Conservation (phyloP, 805 yeast genomes). For the baker's yeast (Saccharomyces cerevisiae) region DNA sequence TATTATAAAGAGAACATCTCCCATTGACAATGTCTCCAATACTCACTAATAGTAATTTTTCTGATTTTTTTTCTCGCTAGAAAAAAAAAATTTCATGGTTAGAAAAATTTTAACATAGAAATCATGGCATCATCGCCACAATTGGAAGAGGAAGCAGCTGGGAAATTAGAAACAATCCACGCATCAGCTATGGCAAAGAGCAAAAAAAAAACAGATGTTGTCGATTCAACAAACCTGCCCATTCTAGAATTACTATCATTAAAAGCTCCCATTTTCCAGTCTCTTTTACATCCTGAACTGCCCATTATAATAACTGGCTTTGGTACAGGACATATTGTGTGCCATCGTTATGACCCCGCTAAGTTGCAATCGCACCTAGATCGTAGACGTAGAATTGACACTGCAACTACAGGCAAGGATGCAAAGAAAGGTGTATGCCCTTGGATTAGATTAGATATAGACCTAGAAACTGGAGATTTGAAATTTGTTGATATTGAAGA, state of each 20-base stretch:
- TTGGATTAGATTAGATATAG: background rate
- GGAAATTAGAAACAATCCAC: background rate
- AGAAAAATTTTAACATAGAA: background rate
- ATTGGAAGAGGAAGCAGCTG: background rate
- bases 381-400: background rate
- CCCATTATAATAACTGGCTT: constrained; percentile 62
- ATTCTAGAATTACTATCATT: constrained; percentile 33
- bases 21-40: background rate
- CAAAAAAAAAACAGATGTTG: constrained; percentile 3
- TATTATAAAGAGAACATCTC: constrained; percentile 37
- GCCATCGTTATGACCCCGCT: constrained; percentile 50
- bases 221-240: constrained; percentile 16
- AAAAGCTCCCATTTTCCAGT: constrained; percentile 60
- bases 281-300: constrained; percentile 69
- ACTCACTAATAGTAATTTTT: background rate
- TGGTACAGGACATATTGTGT: constrained; percentile 71
- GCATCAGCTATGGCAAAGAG: constrained; percentile 5
- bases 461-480: constrained; percentile 6
- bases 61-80: background rate
- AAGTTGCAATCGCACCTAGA: constrained; percentile 31
- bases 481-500: constrained; percentile 8
- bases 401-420: background rate
- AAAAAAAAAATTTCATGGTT: background rate
- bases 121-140: background rate
- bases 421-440: constrained; percentile 4